Evolutionary conservation across 495 filamentous ascomycete species (phyloP).

Genomic region (Lophium mytilinum): DNA sequence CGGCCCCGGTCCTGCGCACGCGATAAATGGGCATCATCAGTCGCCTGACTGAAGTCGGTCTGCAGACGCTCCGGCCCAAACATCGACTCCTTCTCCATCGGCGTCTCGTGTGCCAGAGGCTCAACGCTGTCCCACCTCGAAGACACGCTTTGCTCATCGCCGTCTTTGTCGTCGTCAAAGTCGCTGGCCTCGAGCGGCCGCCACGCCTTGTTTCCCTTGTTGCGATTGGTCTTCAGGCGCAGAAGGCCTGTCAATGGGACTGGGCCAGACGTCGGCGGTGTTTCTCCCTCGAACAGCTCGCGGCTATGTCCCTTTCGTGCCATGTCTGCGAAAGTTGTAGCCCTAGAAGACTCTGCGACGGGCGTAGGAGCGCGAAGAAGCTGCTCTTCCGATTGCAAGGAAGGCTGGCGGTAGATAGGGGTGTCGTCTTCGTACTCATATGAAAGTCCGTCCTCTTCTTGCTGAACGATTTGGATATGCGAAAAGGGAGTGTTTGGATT

Average conservation of each 20-base stretch:
- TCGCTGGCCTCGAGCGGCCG: conserved; percentile 19
- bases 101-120: background rate
- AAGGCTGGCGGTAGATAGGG: conserved; percentile 13
- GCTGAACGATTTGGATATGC: conserved; percentile 19
- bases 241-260: conserved; percentile 15
- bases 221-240: conserved; percentile 4
- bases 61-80: conserved; percentile 3
- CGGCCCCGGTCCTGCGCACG: background rate
- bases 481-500: conserved; percentile 4
- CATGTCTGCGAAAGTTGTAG: conserved; percentile 20
- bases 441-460: background rate
- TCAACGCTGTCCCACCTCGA: background rate
- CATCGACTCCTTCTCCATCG: background rate
- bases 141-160: background rate
- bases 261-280: conserved; percentile 13
- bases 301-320: conserved; percentile 10
- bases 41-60: background rate
- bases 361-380: background rate
- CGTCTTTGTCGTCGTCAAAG: conserved; percentile 5
- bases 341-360: background rate
- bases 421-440: conserved; percentile 5
- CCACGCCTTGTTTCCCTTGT: conserved; percentile 17
- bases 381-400: conserved; percentile 5
- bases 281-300: conserved; percentile 2
- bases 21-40: background rate